Conservation (phyloP, 345 rosid species). For the Bretschneidera sinensis region DNA sequence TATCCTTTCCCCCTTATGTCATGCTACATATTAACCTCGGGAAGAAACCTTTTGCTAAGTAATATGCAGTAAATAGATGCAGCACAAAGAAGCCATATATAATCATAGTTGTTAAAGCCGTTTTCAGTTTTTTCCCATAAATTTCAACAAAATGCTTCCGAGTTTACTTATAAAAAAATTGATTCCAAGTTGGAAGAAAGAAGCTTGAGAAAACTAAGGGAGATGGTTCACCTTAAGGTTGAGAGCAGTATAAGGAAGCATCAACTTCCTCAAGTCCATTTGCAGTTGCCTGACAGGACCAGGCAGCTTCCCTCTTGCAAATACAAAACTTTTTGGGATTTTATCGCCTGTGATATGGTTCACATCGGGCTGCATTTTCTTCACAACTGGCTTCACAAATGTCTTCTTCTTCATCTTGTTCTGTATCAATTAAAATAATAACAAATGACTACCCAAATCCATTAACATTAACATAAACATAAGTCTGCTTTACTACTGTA, state of each 20-base stretch:
- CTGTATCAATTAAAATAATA: conserved; percentile 9
- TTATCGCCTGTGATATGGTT: conserved; percentile 85
- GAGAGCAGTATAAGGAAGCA: conserved; percentile 97
- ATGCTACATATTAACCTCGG: neutral
- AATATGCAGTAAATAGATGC: neutral
- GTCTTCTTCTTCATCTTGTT: conserved; percentile 56
- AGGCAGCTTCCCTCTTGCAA: conserved; percentile 85
- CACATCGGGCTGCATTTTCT: conserved; percentile 48
- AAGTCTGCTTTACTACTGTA: neutral
- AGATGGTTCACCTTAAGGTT: conserved; percentile 53
- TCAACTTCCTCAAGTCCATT: conserved; percentile 84
- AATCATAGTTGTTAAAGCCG: neutral
- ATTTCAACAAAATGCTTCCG: no score
- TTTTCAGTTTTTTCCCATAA: no score
- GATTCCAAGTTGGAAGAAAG: neutral
- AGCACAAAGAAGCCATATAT: neutral
- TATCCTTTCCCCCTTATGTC: no score
- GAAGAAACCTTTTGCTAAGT: neutral
- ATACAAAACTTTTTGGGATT: conserved; percentile 85
- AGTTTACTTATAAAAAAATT: no score
- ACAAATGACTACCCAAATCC: neutral
- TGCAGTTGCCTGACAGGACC: conserved; percentile 70
- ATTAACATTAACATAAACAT: neutral
- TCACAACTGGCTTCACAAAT: conserved; percentile 53
- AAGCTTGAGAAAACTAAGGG: neutral